Percentiles rank a stretch among this genome's conserved stretches.
phyloP scores from a whole-genome alignment of 2,329 filamentous ascomycete genomes.

The Pseudopyrenochaeta lycopersici region DNA sequence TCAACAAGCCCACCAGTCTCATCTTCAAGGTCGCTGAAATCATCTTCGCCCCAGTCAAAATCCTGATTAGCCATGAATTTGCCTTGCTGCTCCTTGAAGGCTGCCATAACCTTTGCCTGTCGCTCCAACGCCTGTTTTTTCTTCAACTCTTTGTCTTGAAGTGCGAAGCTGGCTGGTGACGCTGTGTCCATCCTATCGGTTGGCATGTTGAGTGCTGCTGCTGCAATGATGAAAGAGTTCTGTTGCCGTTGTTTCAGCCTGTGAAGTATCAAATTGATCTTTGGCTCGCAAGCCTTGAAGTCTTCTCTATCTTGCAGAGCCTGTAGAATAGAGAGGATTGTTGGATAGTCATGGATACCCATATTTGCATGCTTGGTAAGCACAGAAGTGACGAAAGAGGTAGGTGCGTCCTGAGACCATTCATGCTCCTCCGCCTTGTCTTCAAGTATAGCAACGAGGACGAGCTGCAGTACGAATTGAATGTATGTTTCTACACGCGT shows the following conservation, averaged over 20 bases:
- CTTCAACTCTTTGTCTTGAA: conserved; percentile 78
- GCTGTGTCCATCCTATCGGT: conserved; percentile 82
- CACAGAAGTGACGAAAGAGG: conserved; percentile 77
- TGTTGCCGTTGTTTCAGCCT: conserved; percentile 86
- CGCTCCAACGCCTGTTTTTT: conserved; percentile 90
- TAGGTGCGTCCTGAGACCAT: conserved; percentile 55
- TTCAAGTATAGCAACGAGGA: conserved; percentile 85
- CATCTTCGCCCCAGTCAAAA: conserved; percentile 87
- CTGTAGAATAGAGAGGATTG: conserved; percentile 63
- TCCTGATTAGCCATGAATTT: conserved; percentile 91
- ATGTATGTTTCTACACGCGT: conserved; percentile 91
- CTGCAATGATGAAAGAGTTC: conserved; percentile 73
- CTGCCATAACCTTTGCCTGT: conserved; percentile 94
- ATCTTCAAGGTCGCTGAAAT: conserved; percentile 78
- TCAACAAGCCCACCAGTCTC: conserved; percentile 65
- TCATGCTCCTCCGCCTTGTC: conserved; percentile 66
- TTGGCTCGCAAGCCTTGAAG: conserved; percentile 83
- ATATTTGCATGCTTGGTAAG: conserved; percentile 68
- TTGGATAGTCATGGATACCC: conserved; percentile 46
- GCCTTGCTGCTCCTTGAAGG: conserved; percentile 97
- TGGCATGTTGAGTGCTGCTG: conserved; percentile 66
- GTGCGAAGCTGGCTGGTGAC: conserved; percentile 74
- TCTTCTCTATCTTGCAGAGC: conserved; percentile 71
- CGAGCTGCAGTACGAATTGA: conserved; percentile 88
- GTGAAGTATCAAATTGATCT: conserved; percentile 83